phyloP scores from a whole-genome alignment of 345 rosid species.

The Lumnitzera racemosa region DNA sequence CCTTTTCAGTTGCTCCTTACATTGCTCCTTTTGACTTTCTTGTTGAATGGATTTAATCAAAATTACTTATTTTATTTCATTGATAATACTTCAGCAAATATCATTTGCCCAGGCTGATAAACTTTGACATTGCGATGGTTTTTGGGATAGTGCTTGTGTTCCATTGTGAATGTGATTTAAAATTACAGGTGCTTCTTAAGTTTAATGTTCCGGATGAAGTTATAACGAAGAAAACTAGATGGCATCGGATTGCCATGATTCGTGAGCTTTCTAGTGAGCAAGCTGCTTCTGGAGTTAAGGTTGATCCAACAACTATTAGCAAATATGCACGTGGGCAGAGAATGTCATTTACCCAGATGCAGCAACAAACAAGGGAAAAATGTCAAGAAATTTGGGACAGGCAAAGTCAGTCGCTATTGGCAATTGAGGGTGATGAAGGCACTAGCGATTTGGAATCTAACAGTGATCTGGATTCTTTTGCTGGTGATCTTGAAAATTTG shows the following conservation, averaged over 20 bases:
- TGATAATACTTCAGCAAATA: too few relatives aligned
- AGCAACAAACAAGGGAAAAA: conserved; percentile 97
- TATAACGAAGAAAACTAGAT: conserved; percentile 86
- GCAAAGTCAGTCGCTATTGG: conserved; percentile 79
- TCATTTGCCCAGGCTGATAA: too few relatives aligned
- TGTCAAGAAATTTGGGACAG: conserved; percentile 99
- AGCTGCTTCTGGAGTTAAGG: conserved; percentile 92
- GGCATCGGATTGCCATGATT: conserved; percentile 99
- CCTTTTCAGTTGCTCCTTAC: too few relatives aligned
- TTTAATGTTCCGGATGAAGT: conserved; percentile 88
- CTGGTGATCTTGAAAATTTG: conserved; percentile 92
- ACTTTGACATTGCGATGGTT: too few relatives aligned
- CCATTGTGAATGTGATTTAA: background rate
- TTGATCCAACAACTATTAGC: conserved; percentile 87
- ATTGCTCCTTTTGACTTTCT: too few relatives aligned
- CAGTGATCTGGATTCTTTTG: conserved; percentile 98
- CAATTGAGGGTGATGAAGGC: conserved; percentile 72
- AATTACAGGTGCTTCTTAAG: conserved; percentile 74
- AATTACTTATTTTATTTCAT: too few relatives aligned
- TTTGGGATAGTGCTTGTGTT: background rate
- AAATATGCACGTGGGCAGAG: conserved; percentile 98
- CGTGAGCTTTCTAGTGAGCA: conserved; percentile 98
- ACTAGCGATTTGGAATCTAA: conserved; percentile 90
- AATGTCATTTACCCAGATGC: conserved; percentile 97
- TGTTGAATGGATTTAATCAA: too few relatives aligned